Percentiles rank a stretch among this genome's conserved stretches.
phyloP scores from a whole-genome alignment of 2,329 filamentous ascomycete species.

The Fusarium caatingaense region DNA sequence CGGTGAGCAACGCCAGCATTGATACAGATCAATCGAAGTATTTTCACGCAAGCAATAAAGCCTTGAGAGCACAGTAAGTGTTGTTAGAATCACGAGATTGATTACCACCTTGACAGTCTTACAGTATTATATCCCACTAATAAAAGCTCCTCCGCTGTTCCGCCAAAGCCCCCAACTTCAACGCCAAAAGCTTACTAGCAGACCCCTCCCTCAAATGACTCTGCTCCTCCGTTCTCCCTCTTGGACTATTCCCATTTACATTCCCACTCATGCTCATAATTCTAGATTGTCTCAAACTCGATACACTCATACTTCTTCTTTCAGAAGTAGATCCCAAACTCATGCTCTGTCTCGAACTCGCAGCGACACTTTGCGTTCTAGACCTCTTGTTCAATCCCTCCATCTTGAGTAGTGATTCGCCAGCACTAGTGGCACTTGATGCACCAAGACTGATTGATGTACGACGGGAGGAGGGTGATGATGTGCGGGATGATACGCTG shows the following conservation, averaged over 20 bases:
- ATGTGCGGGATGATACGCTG: neutral
- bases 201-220: slow-evolving; percentile 13
- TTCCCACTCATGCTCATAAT: neutral
- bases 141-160: slow-evolving; percentile 9
- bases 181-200: slow-evolving; percentile 22
- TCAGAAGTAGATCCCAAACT: neutral
- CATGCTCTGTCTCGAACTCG: slow-evolving; percentile 8
- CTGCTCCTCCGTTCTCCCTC: neutral
- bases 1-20: too few relatives aligned
- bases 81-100: too few relatives aligned
- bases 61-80: too few relatives aligned
- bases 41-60: too few relatives aligned
- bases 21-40: too few relatives aligned
- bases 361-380: neutral
- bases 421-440: neutral
- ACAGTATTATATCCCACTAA: too few relatives aligned
- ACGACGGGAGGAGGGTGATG: neutral
- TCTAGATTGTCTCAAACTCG: slow-evolving; percentile 3
- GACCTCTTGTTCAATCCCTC: slow-evolving; percentile 18
- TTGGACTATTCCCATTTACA: neutral
- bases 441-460: neutral
- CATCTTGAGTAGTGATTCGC: slow-evolving; percentile 5
- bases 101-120: too few relatives aligned
- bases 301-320: slow-evolving; percentile 23
- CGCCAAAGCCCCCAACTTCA: slow-evolving; percentile 36